Base-by-base conservation (phyloP, 169 alveolate species). In the Cryptosporidium baileyi region DNA sequence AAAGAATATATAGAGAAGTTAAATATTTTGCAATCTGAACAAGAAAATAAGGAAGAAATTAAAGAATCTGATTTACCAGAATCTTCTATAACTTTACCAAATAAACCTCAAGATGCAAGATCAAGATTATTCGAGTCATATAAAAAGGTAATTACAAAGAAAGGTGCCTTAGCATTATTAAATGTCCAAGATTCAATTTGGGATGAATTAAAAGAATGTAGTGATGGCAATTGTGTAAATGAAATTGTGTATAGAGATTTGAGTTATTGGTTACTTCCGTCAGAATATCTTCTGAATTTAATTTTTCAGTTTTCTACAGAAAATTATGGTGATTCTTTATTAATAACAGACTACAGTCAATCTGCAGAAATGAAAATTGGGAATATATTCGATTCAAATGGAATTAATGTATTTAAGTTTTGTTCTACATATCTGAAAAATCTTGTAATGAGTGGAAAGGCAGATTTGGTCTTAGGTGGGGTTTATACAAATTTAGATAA, bases 211-310 rank as follows among this genome's bases (percentile, higher is more conserved):
- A 13, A 24, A 38, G 30, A 24, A 2, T 74, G 85, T 41, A 54
- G 36, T 40, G 32, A 67, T 5, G 85, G 85, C 28, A 60, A 74
- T 17, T 51, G 67, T 22, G 54, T 74, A 19, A 74, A 52, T 74
- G 85, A 74, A 11, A 22, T 74, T 4, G 26, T 74, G 4, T 74
- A 74, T 38, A 30, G 22, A 9, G 54, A 57, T n/a, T 38, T 74
- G 54, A 57, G 67, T 57, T 51, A 54, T 36, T 74, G 85, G 85
- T 38, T 74, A 8, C 30, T 74, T 54, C 85, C 85, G 15, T 30
- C 67, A 17, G 67, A 43, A 17, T 22, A 40, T 17, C 11, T 74
- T 13, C 19, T 38, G n/a, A 36, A 22, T 32, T 2, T 43, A 13
- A 74, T 74, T 15, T 54, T 74, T 17, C 63, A 67, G 6, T 34